Percentiles rank a stretch among this genome's conserved stretches.
Evolutionary conservation across 129 eudicot species (phyloP).

Genomic region (Calendula officinalis): DNA sequence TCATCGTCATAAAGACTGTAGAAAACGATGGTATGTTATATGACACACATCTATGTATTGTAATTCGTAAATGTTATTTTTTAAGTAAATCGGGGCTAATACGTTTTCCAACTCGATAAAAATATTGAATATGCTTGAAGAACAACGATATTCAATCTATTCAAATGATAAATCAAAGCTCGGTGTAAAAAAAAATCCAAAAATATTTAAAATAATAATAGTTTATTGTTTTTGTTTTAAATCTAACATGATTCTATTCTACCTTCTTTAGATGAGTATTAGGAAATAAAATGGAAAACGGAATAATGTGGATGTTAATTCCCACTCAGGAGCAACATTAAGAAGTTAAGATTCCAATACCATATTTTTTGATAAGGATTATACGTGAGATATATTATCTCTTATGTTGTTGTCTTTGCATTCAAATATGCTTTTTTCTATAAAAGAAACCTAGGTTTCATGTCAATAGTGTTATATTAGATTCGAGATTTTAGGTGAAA

Average conservation of each 20-base stretch:
- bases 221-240: not conserved
- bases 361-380: slow-evolving; percentile 10
- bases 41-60: too few species aligned
- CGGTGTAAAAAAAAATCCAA: too few species aligned
- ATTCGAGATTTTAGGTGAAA: too few species aligned
- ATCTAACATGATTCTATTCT: slow-evolving; percentile 23
- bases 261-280: not conserved
- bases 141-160: too few species aligned
- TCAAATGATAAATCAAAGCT: too few species aligned
- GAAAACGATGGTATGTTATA: too few species aligned
- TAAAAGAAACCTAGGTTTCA: not conserved
- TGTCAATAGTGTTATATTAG: too few species aligned
- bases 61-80: too few species aligned
- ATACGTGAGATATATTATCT: slow-evolving; percentile 3
- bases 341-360: not conserved
- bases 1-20: too few species aligned
- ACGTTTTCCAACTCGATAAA: too few species aligned
- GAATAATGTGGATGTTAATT: slow-evolving; percentile 21
- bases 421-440: not conserved
- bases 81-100: too few species aligned
- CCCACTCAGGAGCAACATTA: slow-evolving; percentile 18
- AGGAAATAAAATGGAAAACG: not conserved
- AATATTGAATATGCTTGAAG: not conserved
- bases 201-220: not conserved
- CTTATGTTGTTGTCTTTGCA: not conserved